Base-by-base conservation (phyloP, 2,329 filamentous ascomycete genomes). In the Diaporthe vexans region DNA sequence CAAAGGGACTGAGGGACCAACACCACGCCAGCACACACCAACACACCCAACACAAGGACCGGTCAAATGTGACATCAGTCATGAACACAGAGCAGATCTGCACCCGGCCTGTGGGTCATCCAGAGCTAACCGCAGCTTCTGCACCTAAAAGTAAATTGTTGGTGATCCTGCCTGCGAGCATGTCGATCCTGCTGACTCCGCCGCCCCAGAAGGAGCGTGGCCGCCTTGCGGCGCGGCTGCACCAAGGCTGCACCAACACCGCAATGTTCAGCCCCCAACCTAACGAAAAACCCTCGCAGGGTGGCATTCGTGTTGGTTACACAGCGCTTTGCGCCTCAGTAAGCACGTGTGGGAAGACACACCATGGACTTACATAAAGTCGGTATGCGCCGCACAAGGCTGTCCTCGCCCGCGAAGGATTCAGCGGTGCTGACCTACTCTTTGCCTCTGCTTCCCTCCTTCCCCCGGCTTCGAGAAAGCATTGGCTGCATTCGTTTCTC, bases 121-220 rank as follows among this genome's bases (percentile, higher is more conserved):
- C 63, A 68, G 48, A 68, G 9, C 4, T 29, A 33, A 17, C 15
- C 40, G 63, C 63, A 54, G 63, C 48, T 40, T 4, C 37, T 40
- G 37, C 10, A 40, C 37, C 37, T 54, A 68, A 54, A 54, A 54
- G 63, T 54, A 68, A 54, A 54, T 68, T 68, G 15, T 68, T 68
- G 15, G 63, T n/a, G 48, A 68, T 68, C 63, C 63, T 68, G 9
- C 9, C 35, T 24, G 33, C 43, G 29, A 37, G 33, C 56, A 52
- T 59, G 40, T 19, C 69, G 29, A 71, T 71, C 69, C 29, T 59
- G 52, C 48, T 71, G 54, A 59, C 56, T 71, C 54, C 69, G 69
- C 69, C 69, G 29, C 3, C 43, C 51, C 69, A 61, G 46, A 59
- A 59, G 69, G 57, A 71, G 43, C 56, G 48, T 40, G 46, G 40